A percentile compares a stretch with the other conserved stretches of the same genome.
These are phyloP conservation scores for Citrus inodora DNA, from an alignment of 345 rosid genomes.

Conservation along the genomic window DNA sequence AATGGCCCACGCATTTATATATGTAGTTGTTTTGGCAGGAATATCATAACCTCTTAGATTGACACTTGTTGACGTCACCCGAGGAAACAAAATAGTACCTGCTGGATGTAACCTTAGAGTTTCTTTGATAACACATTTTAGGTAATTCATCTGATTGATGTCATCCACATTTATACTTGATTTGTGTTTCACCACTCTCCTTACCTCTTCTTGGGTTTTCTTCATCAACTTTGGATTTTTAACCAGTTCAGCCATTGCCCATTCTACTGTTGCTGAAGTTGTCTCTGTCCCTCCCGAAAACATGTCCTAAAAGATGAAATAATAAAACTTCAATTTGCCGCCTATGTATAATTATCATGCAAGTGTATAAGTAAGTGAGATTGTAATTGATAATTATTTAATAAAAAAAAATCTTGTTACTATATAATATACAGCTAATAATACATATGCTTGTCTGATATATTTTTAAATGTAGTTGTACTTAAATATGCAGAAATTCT, in stretches of 20 bases:
- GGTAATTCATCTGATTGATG: neutral
- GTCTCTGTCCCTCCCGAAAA: constrained; percentile 8
- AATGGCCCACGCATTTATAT: constrained; percentile 10
- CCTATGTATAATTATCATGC: no score
- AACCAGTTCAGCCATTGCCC: constrained; percentile 14
- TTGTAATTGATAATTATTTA: neutral
- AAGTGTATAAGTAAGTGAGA: neutral
- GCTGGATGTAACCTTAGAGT: constrained; percentile 8
- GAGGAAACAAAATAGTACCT: constrained; percentile 1
- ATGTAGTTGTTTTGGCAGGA: neutral
- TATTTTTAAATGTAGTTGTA: no score
- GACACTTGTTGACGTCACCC: neutral
- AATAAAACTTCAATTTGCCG: neutral
- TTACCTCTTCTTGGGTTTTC: constrained; percentile 7
- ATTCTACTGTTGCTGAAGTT: neutral
- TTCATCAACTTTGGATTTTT: neutral
- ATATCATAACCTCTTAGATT: constrained; percentile 2
- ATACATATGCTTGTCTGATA: no score
- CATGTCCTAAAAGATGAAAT: constrained; percentile 6
- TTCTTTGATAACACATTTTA: constrained; percentile 9
- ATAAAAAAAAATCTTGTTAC: neutral
- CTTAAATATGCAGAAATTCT: no score
- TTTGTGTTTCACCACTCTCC: neutral
- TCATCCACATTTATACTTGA: neutral
- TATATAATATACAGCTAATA: no score